These are phyloP conservation scores for Rachicladosporium sp. DNA, from an alignment of 2,329 filamentous ascomycete species.

Conservation along the genomic window DNA sequence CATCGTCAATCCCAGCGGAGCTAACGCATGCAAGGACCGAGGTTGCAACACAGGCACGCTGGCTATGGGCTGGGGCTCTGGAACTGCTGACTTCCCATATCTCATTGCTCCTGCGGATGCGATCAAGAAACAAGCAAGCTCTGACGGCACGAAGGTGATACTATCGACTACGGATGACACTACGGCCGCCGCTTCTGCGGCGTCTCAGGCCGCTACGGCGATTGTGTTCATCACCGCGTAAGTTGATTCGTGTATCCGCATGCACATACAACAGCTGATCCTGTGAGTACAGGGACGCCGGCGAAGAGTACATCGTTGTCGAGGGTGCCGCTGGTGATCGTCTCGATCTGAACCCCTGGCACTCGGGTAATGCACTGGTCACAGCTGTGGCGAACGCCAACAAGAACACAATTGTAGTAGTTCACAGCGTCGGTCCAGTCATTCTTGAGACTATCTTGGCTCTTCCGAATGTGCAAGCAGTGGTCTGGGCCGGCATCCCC, in stretches of 20 bases:
- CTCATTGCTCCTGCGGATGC: conserved; percentile 31
- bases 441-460: conserved; percentile 28
- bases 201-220: conserved; percentile 26
- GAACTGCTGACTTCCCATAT: conserved; percentile 27
- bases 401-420: conserved; percentile 28
- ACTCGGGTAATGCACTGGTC: conserved; percentile 28
- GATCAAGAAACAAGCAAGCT: conserved; percentile 22
- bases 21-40: conserved; percentile 66
- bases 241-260: conserved; percentile 25
- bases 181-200: conserved; percentile 2
- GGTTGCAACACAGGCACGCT: conserved; percentile 46
- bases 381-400: conserved; percentile 24
- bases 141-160: conserved; percentile 23
- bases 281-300: conserved; percentile 18
- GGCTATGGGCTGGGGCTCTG: conserved; percentile 29
- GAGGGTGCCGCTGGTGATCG: conserved; percentile 32
- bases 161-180: conserved; percentile 20
- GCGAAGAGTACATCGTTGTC: conserved; percentile 35
- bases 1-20: conserved; percentile 45
- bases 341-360: conserved; percentile 29
- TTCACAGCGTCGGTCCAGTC: conserved; percentile 30
- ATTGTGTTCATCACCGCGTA: conserved; percentile 47
- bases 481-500: conserved; percentile 30
- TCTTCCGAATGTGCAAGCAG: conserved; percentile 31
- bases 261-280: too few relatives aligned